These are phyloP conservation scores for Daldinia grandis DNA, from an alignment of 495 filamentous ascomycete genomes.

Conservation along the genomic window DNA sequence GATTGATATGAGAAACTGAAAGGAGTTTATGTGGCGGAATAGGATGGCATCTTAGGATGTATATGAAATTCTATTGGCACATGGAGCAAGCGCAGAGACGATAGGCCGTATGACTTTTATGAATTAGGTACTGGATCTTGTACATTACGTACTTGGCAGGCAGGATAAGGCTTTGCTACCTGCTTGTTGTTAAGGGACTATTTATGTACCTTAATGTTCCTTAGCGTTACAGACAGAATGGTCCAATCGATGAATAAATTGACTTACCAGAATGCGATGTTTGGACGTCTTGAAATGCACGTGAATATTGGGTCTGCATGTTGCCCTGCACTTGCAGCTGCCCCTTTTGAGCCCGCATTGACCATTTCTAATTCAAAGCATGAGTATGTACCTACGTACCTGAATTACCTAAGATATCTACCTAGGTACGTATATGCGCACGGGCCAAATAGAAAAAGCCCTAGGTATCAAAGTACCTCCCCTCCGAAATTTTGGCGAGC, in stretches of 20 bases:
- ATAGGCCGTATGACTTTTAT: not conserved
- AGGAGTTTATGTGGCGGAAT: not conserved
- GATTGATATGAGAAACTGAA: not conserved
- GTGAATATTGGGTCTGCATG: not conserved
- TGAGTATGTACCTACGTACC: not conserved
- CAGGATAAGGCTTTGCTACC: not conserved
- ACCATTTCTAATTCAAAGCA: not conserved
- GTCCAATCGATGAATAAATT: not conserved
- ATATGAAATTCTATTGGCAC: not conserved
- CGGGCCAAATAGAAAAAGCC: conserved; percentile 24
- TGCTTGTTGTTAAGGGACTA: not conserved
- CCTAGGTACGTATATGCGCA: conserved; percentile 1
- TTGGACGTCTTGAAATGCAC: not conserved
- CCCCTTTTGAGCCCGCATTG: not conserved
- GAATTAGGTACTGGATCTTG: not conserved
- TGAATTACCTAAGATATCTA: not conserved
- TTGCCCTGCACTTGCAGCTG: not conserved
- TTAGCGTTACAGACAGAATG: not conserved
- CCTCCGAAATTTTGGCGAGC: conserved; percentile 47
- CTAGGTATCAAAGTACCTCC: conserved; percentile 33
- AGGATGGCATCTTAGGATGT: not conserved
- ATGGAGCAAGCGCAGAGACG: not conserved
- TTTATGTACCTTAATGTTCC: not conserved
- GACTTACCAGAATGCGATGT: not conserved
- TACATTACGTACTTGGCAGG: not conserved